Conservation (phyloP, 192 early-diverging fungal genomes). For the Neocallimastix lanati region DNA sequence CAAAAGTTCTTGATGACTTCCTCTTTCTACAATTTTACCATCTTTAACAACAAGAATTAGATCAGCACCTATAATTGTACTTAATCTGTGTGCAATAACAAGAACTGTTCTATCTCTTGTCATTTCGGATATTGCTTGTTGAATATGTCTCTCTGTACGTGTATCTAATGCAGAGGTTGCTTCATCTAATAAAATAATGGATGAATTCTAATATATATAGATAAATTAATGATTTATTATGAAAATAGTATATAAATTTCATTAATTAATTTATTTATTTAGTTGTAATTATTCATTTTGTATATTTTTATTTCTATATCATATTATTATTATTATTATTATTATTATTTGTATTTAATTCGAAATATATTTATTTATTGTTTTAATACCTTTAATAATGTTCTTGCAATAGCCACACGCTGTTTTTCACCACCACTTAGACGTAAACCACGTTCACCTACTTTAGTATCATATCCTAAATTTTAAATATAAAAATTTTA, state of each 20-base stretch:
- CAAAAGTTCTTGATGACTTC: slow-evolving; percentile 63
- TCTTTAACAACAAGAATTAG: slow-evolving; percentile 71
- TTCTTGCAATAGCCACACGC: slow-evolving; percentile 68
- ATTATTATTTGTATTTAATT: background rate
- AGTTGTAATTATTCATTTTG: too few species aligned
- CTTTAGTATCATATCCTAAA: slow-evolving; percentile 30
- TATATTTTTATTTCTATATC: too few species aligned
- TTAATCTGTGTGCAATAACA: slow-evolving; percentile 41
- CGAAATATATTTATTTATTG: slow-evolving; percentile 5
- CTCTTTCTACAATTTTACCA: slow-evolving; percentile 61
- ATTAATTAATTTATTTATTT: too few species aligned
- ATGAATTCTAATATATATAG: too few species aligned
- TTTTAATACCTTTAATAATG: slow-evolving; percentile 53
- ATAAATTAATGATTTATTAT: too few species aligned
- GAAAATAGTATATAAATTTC: too few species aligned
- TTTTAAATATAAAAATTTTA: background rate
- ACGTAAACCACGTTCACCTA: slow-evolving; percentile 47
- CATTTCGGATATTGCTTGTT: slow-evolving; percentile 57
- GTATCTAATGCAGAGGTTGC: slow-evolving; percentile 77
- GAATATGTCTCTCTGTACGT: slow-evolving; percentile 78
- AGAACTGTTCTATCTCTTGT: slow-evolving; percentile 69
- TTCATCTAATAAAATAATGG: slow-evolving; percentile 78
- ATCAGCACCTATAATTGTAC: slow-evolving; percentile 30
- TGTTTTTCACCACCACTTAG: slow-evolving; percentile 88
- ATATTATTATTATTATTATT: too few species aligned